Conservation (phyloP, 306 rosid species). For the Pterocarpus santalinus region DNA sequence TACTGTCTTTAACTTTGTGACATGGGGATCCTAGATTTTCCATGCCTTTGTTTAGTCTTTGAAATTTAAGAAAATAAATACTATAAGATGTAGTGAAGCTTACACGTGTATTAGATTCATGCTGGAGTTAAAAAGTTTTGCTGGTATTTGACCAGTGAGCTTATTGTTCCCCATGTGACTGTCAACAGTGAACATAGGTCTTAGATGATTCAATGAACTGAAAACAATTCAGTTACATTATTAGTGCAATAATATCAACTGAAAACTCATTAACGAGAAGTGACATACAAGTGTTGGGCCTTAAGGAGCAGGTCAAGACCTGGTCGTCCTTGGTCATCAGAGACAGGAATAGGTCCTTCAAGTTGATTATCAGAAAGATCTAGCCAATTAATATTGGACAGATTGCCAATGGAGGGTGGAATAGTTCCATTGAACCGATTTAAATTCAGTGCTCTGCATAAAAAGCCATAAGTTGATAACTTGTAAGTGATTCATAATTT, state of each 20-base stretch:
- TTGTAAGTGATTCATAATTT: background rate
- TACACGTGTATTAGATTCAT: constrained; percentile 70
- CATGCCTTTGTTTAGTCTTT: background rate
- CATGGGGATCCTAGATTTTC: constrained; percentile 27
- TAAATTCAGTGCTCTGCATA: constrained; percentile 60
- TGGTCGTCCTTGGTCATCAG: constrained; percentile 44
- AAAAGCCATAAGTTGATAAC: constrained; percentile 3
- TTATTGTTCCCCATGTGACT: constrained; percentile 74
- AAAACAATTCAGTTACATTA: constrained; percentile 25
- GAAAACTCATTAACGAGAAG: constrained; percentile 29
- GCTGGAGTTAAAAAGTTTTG: constrained; percentile 54
- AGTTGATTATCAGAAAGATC: constrained; percentile 62
- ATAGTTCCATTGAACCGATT: constrained; percentile 57
- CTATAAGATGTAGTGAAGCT: constrained; percentile 46
- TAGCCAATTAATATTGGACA: constrained; percentile 59
- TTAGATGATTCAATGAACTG: constrained; percentile 40
- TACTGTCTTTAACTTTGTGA: constrained; percentile 2
- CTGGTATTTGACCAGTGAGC: constrained; percentile 60
- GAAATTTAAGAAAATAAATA: constrained; percentile 9
- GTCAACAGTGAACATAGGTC: constrained; percentile 39
- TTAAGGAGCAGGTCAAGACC: constrained; percentile 60
- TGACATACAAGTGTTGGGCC: constrained; percentile 61
- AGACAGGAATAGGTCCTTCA: constrained; percentile 60
- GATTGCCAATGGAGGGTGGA: constrained; percentile 59
- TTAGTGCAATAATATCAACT: constrained; percentile 25